phyloP scores from a whole-genome alignment of 2,329 filamentous ascomycete species.

The Atkinsonella texensis region DNA sequence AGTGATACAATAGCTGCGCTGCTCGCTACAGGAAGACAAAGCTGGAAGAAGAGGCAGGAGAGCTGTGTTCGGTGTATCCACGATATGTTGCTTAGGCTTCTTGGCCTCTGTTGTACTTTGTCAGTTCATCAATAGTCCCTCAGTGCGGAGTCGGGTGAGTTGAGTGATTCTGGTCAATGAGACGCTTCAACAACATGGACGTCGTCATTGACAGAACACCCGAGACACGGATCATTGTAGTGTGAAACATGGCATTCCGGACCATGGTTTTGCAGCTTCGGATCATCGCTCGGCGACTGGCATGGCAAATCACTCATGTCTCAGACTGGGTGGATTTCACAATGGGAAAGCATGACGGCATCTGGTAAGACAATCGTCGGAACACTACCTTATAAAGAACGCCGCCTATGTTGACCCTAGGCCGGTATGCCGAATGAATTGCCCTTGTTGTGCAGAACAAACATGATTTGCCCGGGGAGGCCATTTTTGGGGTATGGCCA shows the following conservation, averaged over 20 bases:
- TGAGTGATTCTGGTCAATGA: neutral
- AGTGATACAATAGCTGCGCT: too few relatives aligned
- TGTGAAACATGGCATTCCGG: neutral
- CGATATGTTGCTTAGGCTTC: too few relatives aligned
- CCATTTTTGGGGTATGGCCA: too few relatives aligned
- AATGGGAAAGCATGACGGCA: neutral
- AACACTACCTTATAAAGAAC: too few relatives aligned
- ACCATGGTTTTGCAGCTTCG: neutral
- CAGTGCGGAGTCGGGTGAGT: neutral
- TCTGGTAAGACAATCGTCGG: too few relatives aligned
- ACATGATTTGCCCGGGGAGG: too few relatives aligned
- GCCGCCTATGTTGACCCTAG: too few relatives aligned
- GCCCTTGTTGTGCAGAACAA: too few relatives aligned
- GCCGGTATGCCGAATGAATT: too few relatives aligned
- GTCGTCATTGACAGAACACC: neutral
- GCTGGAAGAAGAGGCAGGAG: neutral
- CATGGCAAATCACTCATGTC: neutral
- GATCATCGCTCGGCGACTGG: neutral
- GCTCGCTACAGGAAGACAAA: neutral
- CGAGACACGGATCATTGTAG: neutral
- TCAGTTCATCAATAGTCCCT: neutral
- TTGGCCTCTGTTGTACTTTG: neutral
- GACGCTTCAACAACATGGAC: neutral
- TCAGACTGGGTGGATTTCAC: neutral
- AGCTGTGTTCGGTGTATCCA: too few relatives aligned